phyloP scores from a whole-genome alignment of 2,329 filamentous ascomycete species.

The Botrytis deweyae region DNA sequence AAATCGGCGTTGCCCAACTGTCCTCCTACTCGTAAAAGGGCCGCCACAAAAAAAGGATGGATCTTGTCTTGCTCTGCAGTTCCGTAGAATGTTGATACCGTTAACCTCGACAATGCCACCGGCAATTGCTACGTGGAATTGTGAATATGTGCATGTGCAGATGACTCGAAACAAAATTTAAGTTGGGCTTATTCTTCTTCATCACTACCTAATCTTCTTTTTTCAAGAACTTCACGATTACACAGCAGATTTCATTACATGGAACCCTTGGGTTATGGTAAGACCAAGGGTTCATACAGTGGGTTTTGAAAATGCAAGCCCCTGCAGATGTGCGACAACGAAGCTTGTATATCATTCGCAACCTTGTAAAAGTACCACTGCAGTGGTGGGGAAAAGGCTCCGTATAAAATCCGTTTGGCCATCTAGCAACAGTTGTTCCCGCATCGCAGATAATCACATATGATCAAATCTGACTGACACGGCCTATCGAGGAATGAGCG shows the following conservation, averaged over 20 bases:
- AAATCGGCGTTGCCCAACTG: not conserved
- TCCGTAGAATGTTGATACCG: not conserved
- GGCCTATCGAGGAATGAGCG: not conserved
- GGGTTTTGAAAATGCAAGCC: not conserved
- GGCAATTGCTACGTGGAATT: not conserved
- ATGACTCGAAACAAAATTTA: not conserved
- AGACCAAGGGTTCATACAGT: constrained; percentile 6
- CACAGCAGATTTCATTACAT: not conserved
- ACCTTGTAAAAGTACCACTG: not conserved
- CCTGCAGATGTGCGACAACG: not conserved
- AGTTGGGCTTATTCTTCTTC: not conserved
- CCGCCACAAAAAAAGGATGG: not conserved
- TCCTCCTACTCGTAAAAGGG: not conserved
- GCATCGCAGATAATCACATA: not conserved
- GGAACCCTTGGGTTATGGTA: not conserved
- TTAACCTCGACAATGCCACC: not conserved
- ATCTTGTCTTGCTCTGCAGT: not conserved
- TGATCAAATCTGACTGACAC: not conserved
- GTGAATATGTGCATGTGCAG: not conserved
- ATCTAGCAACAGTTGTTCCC: not conserved
- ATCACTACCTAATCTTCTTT: not conserved
- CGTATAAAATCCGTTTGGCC: constrained; percentile 5
- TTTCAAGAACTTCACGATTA: not conserved
- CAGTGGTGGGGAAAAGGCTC: not conserved
- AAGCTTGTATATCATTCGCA: not conserved